Evolutionary conservation across 257 asterid species (phyloP), one percentile per base, ranked within the genome.

Genomic region (Buddleja alternifolia): DNA sequence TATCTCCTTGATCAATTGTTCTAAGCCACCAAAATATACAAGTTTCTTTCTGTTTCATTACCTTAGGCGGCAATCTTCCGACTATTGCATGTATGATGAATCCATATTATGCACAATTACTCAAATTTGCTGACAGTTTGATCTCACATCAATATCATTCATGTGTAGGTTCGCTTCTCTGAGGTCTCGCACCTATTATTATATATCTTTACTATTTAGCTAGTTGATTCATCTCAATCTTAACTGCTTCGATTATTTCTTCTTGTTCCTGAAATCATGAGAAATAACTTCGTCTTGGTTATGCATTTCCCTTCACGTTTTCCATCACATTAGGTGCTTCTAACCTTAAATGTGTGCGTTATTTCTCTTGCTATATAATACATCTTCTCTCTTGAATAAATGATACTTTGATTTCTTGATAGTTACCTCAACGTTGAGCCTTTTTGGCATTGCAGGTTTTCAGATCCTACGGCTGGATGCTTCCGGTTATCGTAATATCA

Each of bases 401-500:
- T 19, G 34, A 20, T 42, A 8, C 41, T 62, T 21, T n/a, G 7
- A 16, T n/a, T 23, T 24, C 20, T 60, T 63, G 25, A 14, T 37
- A 19, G 20, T 41, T 16, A 14, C 46, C 51, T 51, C 21, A 74
- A 67, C 40, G 47, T 39, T 47, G 56, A 72, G 16, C 68, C 67
- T 23, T 61, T n/a, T 73, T 41, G 73, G 52, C 56, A 63, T 64
- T 82, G 80, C 89, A 93, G 97, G 97, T 84, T 54, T 89, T 93
- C 56, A 52, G 79, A 64, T 80, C 96, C 41, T 90, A 64, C 34
- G 96, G 97, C 55, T 85, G 82, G 94, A 17, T 60, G 66, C 83
- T 89, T 73, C 96, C 96, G 4, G 74, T 80, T 39, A 80, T 89
- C 39, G 7, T 90, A 20, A 0, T 78, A 5, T 78, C 90, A 4